A percentile compares a stretch with the other conserved stretches of the same genome.
phyloP scores from a whole-genome alignment of 208 protist species.

The Novymonas esmeraldas region DNA sequence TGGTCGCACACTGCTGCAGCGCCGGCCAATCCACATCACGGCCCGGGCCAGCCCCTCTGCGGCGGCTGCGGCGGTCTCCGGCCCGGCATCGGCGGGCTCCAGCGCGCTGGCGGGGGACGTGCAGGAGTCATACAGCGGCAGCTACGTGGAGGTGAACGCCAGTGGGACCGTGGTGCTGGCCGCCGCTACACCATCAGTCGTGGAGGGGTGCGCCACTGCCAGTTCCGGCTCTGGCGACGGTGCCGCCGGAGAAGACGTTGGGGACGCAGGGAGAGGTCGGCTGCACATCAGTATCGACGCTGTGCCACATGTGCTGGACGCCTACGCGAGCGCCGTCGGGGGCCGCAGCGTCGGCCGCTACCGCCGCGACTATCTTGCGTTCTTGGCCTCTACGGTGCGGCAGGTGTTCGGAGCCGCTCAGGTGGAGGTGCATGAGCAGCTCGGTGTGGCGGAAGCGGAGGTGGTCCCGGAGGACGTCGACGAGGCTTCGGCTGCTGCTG shows the following conservation, averaged over 20 bases:
- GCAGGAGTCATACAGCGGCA: conserved; percentile 50
- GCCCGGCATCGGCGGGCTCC: background rate
- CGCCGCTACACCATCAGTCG: conserved; percentile 58
- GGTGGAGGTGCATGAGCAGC: conserved; percentile 58
- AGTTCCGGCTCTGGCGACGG: background rate
- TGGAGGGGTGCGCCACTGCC: conserved; percentile 44
- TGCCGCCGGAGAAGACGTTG: conserved; percentile 13
- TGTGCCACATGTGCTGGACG: conserved; percentile 63
- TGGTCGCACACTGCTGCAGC: conserved; percentile 81
- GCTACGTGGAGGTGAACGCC: conserved; percentile 58
- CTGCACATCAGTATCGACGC: conserved; percentile 78
- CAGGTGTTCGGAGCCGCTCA: conserved; percentile 68
- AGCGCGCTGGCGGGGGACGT: conserved; percentile 12
- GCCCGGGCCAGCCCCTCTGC: conserved; percentile 22
- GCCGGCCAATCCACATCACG: conserved; percentile 50
- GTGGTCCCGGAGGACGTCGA: conserved; percentile 21
- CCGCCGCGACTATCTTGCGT: conserved; percentile 61
- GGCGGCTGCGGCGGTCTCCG: background rate
- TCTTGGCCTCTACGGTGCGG: conserved; percentile 56
- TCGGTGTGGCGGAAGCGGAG: conserved; percentile 71
- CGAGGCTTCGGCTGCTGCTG: too few relatives aligned
- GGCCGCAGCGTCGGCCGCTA: conserved; percentile 49
- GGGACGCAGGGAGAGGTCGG: conserved; percentile 27
- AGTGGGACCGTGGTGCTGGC: conserved; percentile 69
- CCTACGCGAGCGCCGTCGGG: conserved; percentile 59